These are phyloP conservation scores for Canariomyces notabilis DNA, from an alignment of 2,329 filamentous ascomycete genomes.

Conservation along the genomic window DNA sequence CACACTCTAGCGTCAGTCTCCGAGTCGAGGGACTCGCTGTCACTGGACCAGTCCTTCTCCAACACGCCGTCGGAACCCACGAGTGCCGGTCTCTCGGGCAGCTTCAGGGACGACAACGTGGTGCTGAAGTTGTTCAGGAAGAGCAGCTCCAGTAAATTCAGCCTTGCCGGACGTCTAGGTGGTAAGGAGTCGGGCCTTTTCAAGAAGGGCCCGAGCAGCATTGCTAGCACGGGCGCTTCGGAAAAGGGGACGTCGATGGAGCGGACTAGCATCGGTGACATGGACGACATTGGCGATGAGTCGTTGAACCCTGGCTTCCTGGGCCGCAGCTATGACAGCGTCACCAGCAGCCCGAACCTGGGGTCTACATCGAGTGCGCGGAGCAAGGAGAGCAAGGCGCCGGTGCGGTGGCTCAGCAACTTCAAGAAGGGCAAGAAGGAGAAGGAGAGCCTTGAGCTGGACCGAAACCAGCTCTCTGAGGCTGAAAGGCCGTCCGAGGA, in stretches of 20 bases:
- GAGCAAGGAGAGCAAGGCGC: slow-evolving; percentile 35
- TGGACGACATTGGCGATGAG: slow-evolving; percentile 49
- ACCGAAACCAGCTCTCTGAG: slow-evolving; percentile 32
- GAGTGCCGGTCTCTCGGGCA: slow-evolving; percentile 40
- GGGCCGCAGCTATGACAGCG: slow-evolving; percentile 52
- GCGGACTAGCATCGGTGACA: slow-evolving; percentile 54
- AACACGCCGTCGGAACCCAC: slow-evolving; percentile 52
- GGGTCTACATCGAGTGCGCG: slow-evolving; percentile 40
- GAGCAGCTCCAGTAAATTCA: slow-evolving; percentile 62
- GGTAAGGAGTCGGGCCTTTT: slow-evolving; percentile 51
- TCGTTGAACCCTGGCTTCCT: slow-evolving; percentile 36
- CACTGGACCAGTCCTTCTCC: slow-evolving; percentile 50
- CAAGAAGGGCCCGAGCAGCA: slow-evolving; percentile 47
- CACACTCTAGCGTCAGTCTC: slow-evolving; percentile 55
- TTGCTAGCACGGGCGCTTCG: slow-evolving; percentile 52
- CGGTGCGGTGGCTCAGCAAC: slow-evolving; percentile 41
- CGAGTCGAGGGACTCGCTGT: slow-evolving; percentile 56
- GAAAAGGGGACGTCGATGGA: slow-evolving; percentile 53
- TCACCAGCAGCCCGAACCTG: slow-evolving; percentile 52
- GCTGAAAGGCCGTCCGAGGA: slow-evolving; percentile 14
- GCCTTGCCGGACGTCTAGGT: slow-evolving; percentile 50
- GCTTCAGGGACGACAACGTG: slow-evolving; percentile 45
- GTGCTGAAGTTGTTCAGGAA: slow-evolving; percentile 59
- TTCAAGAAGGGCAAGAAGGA: slow-evolving; percentile 57
- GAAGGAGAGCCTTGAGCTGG: slow-evolving; percentile 52